Evolutionary conservation across 1,284 basidiomycete genomes (phyloP).

Genomic region (Rhodotorula sp.): DNA sequence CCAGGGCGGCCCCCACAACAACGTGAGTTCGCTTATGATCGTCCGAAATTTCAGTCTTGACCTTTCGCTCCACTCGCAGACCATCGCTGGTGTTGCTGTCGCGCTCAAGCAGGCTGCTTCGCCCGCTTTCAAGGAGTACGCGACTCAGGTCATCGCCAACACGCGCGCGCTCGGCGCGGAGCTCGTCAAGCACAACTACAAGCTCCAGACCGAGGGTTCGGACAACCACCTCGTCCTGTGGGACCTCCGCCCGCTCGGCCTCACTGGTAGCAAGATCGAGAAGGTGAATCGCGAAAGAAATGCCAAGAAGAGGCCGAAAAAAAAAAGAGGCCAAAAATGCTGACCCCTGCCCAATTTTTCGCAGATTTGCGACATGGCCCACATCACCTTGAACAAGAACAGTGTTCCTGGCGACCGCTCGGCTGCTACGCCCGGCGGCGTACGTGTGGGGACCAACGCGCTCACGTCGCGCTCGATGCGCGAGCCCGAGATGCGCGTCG

Average conservation of each 20-base stretch:
- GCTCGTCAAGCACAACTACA: conserved; percentile 74
- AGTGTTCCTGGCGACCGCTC: conserved; percentile 93
- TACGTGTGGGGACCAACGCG: conserved; percentile 92
- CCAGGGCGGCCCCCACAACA: conserved; percentile 99
- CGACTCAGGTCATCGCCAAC: conserved; percentile 90
- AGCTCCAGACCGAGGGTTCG: conserved; percentile 93
- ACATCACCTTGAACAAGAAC: conserved; percentile 76
- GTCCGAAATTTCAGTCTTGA: conserved; percentile 50
- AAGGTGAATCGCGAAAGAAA: conserved; percentile 56
- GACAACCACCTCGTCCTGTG: conserved; percentile 98
- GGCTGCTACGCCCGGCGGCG: conserved; percentile 94
- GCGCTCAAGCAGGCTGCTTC: conserved; percentile 90
- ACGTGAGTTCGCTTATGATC: conserved; percentile 51
- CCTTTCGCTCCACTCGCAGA: conserved; percentile 53
- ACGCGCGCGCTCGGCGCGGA: conserved; percentile 71
- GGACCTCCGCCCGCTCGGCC: conserved; percentile 85
- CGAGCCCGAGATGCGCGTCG: conserved; percentile 74
- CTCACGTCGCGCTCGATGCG: conserved; percentile 91
- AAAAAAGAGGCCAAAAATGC: not conserved
- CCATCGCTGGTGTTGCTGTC: conserved; percentile 93
- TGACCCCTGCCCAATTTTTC: not conserved
- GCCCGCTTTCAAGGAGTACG: conserved; percentile 90
- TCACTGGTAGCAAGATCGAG: conserved; percentile 97
- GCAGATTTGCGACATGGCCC: conserved; percentile 86
- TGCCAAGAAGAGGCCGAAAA: not conserved